Base-by-base conservation (phyloP, 495 filamentous ascomycete species). In the Aspergillus baeticus region DNA sequence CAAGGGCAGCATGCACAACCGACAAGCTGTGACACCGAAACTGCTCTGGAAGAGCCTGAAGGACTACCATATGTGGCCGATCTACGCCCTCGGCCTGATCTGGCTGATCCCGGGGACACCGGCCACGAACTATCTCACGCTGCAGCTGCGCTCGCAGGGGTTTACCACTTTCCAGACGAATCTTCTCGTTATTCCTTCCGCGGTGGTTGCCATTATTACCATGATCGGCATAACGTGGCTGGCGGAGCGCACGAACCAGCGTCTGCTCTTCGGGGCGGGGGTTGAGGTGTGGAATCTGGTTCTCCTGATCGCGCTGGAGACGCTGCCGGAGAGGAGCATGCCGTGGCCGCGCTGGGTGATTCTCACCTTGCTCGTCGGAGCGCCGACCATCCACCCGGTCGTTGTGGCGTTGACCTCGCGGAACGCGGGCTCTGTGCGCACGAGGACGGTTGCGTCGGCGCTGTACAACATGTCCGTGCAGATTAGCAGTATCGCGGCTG, bases 131-230 rank as follows among this genome's bases (percentile, higher is more conserved):
- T 91, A 90, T 57, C 69, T 90, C n/a, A 89, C 87, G 0, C 68
- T 90, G 4, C 81, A 77, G 0, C 69, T 89, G 13, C 72, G 74
- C 44, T 65, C 68, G 5, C 69, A 87, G 10, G 86, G 86, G 1
- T 91, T 89, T 56, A 70, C 73, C 48, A 87, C 84, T 4, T 87
- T 89, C 59, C 61, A 82, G 13, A 83, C 84, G 4, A 90, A 86
- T 57, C 67, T 91, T 0, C 73, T 91, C 31, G 73, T 81, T 7
- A 85, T 90, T 22, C 87, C 85, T 43, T 29, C 36, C 38, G 57
- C 54, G 0, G 57, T 29, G 26, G 15, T 76, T 6, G 60, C 58
- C 0, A 76, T 77, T 15, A 55, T 72, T 15, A 62, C 54, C 7
- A 77, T 83, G 73, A 63, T 83, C 0, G 51, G 50, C 0, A 58